Percentiles rank a stretch among this genome's conserved stretches.
These are phyloP conservation scores for Begonia loranthoides DNA, from an alignment of 306 rosid genomes.

Conservation along the genomic window DNA sequence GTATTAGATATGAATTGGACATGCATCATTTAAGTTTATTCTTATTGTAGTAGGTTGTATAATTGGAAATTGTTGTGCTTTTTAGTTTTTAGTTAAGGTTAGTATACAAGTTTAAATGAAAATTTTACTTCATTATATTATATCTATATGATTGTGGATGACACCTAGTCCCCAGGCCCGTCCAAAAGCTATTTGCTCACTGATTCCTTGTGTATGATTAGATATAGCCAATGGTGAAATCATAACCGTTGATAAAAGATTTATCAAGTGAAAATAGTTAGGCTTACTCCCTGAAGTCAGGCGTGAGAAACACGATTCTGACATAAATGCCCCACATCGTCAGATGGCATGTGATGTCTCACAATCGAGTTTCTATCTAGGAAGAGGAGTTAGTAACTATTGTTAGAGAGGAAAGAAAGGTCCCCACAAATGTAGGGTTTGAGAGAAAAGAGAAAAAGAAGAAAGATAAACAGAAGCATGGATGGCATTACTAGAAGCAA, in stretches of 20 bases:
- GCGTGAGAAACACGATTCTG: not conserved
- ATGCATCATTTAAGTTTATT: too few relatives aligned
- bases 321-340: not conserved
- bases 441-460: not conserved
- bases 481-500: too few relatives aligned
- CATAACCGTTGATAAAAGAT: not conserved
- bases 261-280: not conserved
- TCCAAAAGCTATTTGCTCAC: too few relatives aligned
- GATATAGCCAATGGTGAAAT: too few relatives aligned
- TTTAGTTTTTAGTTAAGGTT: too few relatives aligned
- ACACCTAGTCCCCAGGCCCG: not conserved
- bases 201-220: not conserved
- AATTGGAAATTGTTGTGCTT: too few relatives aligned
- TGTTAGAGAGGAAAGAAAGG: not conserved
- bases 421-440: not conserved
- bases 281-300: not conserved
- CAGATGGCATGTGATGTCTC: conserved; percentile 1
- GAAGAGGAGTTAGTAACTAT: too few relatives aligned
- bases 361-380: too few relatives aligned
- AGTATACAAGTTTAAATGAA: too few relatives aligned
- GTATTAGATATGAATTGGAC: too few relatives aligned
- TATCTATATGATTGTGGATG: not conserved
- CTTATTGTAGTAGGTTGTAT: too few relatives aligned
- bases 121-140: not conserved
- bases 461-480: not conserved